A percentile compares a stretch with the other conserved stretches of the same genome.
phyloP scores from a whole-genome alignment of 2,329 filamentous ascomycete species.

The Alternaria conjuncta region DNA sequence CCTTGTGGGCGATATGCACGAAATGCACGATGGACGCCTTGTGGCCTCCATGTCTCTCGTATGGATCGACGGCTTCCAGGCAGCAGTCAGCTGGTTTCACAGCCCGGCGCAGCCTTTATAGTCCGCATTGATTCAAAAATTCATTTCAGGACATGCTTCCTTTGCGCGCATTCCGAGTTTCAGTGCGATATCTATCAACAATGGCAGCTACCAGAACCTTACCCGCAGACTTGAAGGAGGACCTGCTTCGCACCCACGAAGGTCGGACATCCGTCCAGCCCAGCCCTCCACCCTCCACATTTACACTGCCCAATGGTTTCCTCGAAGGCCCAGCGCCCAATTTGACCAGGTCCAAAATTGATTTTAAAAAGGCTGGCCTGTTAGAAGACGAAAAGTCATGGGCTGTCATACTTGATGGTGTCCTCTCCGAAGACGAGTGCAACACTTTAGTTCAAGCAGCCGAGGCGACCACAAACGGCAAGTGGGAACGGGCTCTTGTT shows the following conservation, averaged over 20 bases:
- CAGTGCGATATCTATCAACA: not conserved
- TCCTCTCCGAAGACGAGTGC: constrained; percentile 70
- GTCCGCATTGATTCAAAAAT: not conserved
- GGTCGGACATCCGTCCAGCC: not conserved
- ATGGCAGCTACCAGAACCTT: constrained; percentile 1
- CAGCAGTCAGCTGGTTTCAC: constrained; percentile 4
- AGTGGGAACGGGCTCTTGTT: constrained; percentile 73
- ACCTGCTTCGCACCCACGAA: not conserved
- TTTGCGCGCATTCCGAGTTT: not conserved
- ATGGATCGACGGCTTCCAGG: not conserved
- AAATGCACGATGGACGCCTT: not conserved
- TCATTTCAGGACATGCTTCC: not conserved
- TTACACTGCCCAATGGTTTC: constrained; percentile 57
- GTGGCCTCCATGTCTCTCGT: not conserved
- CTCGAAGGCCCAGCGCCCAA: constrained; percentile 55
- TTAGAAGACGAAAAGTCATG: constrained; percentile 62
- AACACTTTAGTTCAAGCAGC: constrained; percentile 36
- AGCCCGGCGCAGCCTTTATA: not conserved
- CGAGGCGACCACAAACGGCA: constrained; percentile 37
- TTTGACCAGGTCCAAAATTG: constrained; percentile 57
- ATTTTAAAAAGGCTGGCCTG: constrained; percentile 59
- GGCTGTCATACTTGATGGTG: constrained; percentile 69
- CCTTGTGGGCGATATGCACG: not conserved
- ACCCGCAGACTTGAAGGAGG: not conserved
- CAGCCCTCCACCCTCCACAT: constrained; percentile 17